Conservation (phyloP, 768 basidiomycete genomes). For the Mycena epipterygia region DNA sequence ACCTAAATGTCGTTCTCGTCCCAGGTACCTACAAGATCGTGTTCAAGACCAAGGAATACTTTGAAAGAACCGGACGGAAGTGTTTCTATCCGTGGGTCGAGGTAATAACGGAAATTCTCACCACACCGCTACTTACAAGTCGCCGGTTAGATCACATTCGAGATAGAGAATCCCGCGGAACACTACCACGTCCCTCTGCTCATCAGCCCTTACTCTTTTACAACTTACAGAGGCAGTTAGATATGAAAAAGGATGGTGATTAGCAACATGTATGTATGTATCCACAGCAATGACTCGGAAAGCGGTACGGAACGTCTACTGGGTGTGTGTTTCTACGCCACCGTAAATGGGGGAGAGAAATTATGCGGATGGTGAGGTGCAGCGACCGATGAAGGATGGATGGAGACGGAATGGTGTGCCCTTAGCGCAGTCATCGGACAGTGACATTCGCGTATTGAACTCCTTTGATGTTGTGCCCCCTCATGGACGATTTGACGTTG, state of each 20-base stretch:
- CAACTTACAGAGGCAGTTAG: conserved; percentile 94
- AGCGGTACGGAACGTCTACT: conserved; percentile 35
- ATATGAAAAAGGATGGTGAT: conserved; percentile 28
- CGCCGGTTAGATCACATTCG: conserved; percentile 79
- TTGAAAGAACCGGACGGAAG: conserved; percentile 69
- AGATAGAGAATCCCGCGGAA: conserved; percentile 76
- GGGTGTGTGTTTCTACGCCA: conserved; percentile 48
- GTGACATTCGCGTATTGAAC: conserved; percentile 85
- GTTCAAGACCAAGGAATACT: conserved; percentile 85
- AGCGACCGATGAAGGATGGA: conserved; percentile 43
- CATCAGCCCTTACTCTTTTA: conserved; percentile 92
- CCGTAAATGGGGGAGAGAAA: conserved; percentile 27
- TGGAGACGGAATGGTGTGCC: conserved; percentile 29
- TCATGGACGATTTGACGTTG: conserved; percentile 92
- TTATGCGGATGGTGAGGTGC: conserved; percentile 45
- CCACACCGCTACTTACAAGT: conserved; percentile 15
- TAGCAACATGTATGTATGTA: conserved; percentile 34
- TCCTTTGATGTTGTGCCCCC: conserved; percentile 83
- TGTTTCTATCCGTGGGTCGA: conserved; percentile 95
- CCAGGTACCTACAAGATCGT: conserved; percentile 86
- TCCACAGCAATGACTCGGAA: conserved; percentile 31
- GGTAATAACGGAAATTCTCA: conserved; percentile 56
- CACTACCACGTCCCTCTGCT: conserved; percentile 95
- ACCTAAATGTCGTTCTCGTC: conserved; percentile 59
- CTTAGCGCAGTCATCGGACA: conserved; percentile 51